These are phyloP conservation scores for Xylaria longipes DNA, from an alignment of 495 filamentous ascomycete genomes.

Conservation along the genomic window DNA sequence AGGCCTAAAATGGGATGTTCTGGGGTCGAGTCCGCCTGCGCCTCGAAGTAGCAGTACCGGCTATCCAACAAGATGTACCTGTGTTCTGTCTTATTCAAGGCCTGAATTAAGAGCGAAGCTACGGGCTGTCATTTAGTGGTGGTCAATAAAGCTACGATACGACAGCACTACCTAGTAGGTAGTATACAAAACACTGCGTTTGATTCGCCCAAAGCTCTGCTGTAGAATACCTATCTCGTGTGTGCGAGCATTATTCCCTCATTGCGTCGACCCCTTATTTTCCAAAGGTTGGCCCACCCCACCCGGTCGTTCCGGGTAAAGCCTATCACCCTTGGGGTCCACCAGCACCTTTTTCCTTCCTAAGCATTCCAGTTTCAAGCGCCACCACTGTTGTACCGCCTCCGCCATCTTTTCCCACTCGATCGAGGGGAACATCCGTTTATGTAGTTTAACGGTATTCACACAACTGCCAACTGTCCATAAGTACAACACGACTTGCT, in stretches of 20 bases:
- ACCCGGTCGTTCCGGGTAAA: slow-evolving; percentile 7
- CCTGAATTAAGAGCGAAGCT: too few relatives aligned
- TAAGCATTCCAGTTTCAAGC: neutral
- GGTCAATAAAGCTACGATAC: neutral
- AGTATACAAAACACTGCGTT: neutral
- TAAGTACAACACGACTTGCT: neutral
- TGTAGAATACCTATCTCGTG: neutral
- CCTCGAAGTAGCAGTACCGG: slow-evolving; percentile 5
- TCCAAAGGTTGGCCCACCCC: neutral
- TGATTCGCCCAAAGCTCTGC: neutral
- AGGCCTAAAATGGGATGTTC: neutral
- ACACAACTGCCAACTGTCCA: neutral
- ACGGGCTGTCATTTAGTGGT: too few relatives aligned
- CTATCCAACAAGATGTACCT: neutral
- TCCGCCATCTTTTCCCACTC: neutral
- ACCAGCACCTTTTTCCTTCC: neutral
- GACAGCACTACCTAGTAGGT: neutral
- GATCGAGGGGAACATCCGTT: neutral
- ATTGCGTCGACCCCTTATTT: neutral
- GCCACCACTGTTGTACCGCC: neutral
- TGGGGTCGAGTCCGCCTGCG: neutral
- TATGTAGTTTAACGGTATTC: neutral
- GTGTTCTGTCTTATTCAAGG: too few relatives aligned
- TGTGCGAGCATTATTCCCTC: neutral
- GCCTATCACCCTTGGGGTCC: neutral